Evolutionary conservation across 2,329 filamentous ascomycete species (phyloP).

Genomic region (Dothistroma pini): DNA sequence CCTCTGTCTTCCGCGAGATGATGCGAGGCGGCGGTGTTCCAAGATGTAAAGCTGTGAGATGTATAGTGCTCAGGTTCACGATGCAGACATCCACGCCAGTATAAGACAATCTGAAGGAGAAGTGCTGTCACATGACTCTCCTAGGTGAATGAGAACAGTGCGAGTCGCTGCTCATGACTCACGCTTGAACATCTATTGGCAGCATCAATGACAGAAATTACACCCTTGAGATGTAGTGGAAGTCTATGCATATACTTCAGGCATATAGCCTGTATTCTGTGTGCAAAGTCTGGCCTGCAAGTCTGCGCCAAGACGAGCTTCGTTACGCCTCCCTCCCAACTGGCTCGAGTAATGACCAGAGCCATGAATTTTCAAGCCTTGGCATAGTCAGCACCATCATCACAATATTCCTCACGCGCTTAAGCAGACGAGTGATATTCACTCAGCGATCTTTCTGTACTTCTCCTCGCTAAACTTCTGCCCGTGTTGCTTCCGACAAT

Average conservation of each 20-base stretch:
- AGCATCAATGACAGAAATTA: no score
- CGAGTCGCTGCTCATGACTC: no score
- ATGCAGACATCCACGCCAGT: background rate
- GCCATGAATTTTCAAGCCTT: no score
- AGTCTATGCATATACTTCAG: no score
- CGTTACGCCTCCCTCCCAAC: background rate
- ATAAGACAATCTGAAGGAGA: background rate
- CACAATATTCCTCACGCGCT: no score
- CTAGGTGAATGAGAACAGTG: background rate
- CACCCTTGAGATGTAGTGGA: no score
- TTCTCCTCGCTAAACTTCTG: background rate
- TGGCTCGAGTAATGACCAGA: no score
- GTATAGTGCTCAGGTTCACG: background rate
- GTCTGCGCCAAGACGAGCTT: background rate
- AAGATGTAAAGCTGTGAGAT: background rate
- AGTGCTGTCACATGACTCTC: background rate
- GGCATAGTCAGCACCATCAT: no score
- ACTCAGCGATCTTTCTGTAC: background rate
- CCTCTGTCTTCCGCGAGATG: background rate
- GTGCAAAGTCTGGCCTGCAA: background rate
- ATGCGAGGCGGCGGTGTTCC: background rate
- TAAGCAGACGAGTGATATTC: background rate
- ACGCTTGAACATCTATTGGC: no score
- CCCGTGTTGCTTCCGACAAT: background rate
- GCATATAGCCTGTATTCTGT: background rate